Evolutionary conservation across 2,329 filamentous ascomycete genomes (phyloP), one percentile per base, ranked within the genome.

Genomic region (Aureobasidium melanogenum): DNA sequence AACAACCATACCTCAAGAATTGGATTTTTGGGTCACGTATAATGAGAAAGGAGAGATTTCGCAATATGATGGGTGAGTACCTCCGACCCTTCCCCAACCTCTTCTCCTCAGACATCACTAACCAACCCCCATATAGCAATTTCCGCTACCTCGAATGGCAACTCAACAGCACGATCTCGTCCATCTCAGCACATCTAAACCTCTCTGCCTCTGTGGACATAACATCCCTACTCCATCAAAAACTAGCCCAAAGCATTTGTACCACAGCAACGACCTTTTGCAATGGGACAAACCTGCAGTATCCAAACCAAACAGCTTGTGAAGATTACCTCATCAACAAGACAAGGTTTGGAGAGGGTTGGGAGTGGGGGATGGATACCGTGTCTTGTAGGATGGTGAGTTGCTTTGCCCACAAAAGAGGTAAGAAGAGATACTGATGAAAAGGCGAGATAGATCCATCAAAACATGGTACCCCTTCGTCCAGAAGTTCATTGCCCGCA

Each of bases 311-410:
- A 22, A 2, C 15, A 34, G 39, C 52, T 9, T 56, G 52, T 24
- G 38, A 56, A 10, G 5, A 43, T 10, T 14, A 43, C 3, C 28
- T 56, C 1, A 2, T 5, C 17, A 44, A 22, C 1, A 3, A 34
- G 1, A 44, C 39, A 5, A 43, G 52, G 4, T 56, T 56, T 34
- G 52, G 52, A n/a, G 26, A 56, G 3, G 39, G 52, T 34, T 56
- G 39, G 38, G 52, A 56, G 39, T 56, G 52, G 52, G 52, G 52
- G 1, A 56, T 56, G 52, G n/a, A 56, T 44, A 56, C 52, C 3
- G 38, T 56, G 24, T 14, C 26, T 14, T 56, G 52, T 44, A 9
- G 52, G 9, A 56, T 56, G 52, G 52, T 56, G 12, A 56, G 52
- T 44, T 22, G 5, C 1, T 30, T 32, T 26, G 19, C 17, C 12